Evolutionary conservation across 2,329 filamentous ascomycete species (phyloP).

Genomic region (Purpureocillium lavendulum): DNA sequence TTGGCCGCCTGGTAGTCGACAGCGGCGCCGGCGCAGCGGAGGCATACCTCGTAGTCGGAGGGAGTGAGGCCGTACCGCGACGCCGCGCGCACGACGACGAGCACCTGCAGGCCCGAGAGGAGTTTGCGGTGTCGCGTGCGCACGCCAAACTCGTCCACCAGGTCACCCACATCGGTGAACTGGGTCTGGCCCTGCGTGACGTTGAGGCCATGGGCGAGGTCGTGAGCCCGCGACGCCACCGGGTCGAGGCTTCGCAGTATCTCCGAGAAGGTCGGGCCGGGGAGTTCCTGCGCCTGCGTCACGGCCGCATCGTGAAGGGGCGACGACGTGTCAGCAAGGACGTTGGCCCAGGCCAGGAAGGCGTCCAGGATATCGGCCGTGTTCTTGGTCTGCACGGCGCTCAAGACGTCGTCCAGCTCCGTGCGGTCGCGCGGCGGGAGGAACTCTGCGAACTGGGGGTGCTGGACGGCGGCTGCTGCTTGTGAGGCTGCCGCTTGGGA

Average conservation of each 20-base stretch:
- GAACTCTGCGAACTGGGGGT: conserved; percentile 5
- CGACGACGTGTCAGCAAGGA: conserved; percentile 10
- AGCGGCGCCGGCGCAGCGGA: conserved; percentile 39
- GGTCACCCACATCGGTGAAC: conserved; percentile 24
- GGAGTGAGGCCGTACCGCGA: conserved; percentile 18
- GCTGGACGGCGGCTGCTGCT: conserved; percentile 1
- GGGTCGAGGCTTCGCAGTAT: conserved; percentile 57
- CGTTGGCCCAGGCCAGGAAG: conserved; percentile 18
- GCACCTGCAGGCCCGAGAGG: conserved; percentile 22
- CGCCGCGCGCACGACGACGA: conserved; percentile 23
- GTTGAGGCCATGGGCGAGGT: conserved; percentile 32
- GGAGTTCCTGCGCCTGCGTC: conserved; percentile 29
- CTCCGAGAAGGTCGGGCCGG: conserved; percentile 51
- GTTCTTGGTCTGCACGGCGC: conserved; percentile 21
- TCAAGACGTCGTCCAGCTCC: conserved; percentile 17
- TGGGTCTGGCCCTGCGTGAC: conserved; percentile 31
- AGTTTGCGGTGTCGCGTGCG: conserved; percentile 31
- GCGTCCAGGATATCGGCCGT: conserved; percentile 11
- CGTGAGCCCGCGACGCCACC: conserved; percentile 36
- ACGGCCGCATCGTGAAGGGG: conserved; percentile 16
- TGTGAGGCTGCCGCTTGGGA: conserved; percentile 8
- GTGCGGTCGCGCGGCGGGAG: conserved; percentile 6
- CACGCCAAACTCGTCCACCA: conserved; percentile 35
- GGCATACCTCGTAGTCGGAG: conserved; percentile 34
- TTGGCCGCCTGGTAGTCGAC: conserved; percentile 25